Evolutionary conservation across 495 filamentous ascomycete species (phyloP), one percentile per base, ranked within the genome.

Genomic region (Penicillium paxilli): DNA sequence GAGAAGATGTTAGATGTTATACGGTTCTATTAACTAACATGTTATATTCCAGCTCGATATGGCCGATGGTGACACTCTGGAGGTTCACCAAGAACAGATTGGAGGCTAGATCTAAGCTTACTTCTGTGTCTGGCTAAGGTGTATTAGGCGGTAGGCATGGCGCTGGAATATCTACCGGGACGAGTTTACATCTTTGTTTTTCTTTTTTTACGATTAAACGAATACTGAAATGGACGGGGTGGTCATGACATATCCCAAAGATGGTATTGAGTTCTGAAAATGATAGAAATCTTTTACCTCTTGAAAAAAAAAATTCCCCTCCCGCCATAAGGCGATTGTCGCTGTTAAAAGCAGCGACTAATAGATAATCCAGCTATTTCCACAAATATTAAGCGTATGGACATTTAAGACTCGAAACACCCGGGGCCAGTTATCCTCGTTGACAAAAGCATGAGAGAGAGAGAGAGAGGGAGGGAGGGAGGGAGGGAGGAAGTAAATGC

Each of bases 21-120:
- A n/a, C n/a, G n/a, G n/a, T n/a, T n/a, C n/a, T 24, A 24, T 52
- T 54, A 19, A 20, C 44, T 46, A 12, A 26, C n/a, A 46, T 62
- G 23, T 23, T 54, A 33, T n/a, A n/a, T n/a, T n/a, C n/a, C 54
- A 98, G 94, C 85, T 98, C 41, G 94, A 98, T 28, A 98, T 98
- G 94, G 79, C 85, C 60, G 95, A 99, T 59, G 94, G 95, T 14
- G 95, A 99, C 64, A 95, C 90, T 2, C 84, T 99, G 8, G 95
- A 99, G 66, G 95, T 99, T 22, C 95, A 98, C 73, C 95, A 98
- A 63, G 95, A 99, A 68, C 95, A 99, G 69, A 96, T 98, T 51
- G 95, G 94, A 51, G 89, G 87, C 30, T 79, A 68, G 59, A 74
- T 47, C 47, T 44, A 8, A 22, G 5, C 23, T n/a, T n/a, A 19